Conservation (phyloP, 23 red algal species). For the Cyanidioschyzon merolae region DNA sequence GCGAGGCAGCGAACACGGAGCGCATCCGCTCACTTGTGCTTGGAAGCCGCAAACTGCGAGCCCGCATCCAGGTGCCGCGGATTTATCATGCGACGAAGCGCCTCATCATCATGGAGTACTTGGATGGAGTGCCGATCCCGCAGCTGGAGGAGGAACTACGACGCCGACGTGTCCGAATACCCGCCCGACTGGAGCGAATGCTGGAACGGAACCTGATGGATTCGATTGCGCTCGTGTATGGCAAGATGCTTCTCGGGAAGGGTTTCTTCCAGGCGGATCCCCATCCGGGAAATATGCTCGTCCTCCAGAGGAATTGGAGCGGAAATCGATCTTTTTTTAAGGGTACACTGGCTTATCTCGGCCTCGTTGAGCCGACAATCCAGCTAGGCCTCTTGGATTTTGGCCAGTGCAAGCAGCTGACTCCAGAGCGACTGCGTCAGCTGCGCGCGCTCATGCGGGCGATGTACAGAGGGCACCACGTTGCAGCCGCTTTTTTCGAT, state of each 20-base stretch:
- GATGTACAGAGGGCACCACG: slow-evolving; percentile 29
- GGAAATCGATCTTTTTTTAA: background rate
- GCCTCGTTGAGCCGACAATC: slow-evolving; percentile 28
- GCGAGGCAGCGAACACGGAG: slow-evolving; percentile 37
- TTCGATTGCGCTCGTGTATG: slow-evolving; percentile 47
- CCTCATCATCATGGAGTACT: slow-evolving; percentile 54
- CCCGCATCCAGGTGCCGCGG: slow-evolving; percentile 28
- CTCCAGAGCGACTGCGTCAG: slow-evolving; percentile 17
- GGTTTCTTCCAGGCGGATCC: slow-evolving; percentile 88
- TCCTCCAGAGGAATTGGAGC: slow-evolving; percentile 15
- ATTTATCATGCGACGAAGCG: slow-evolving; percentile 29
- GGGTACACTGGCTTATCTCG: slow-evolving; percentile 20
- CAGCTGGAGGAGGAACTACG: background rate
- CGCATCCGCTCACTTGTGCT: slow-evolving; percentile 21
- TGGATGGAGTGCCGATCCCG: slow-evolving; percentile 31
- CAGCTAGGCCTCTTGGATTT: slow-evolving; percentile 67
- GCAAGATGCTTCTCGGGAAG: slow-evolving; percentile 63
- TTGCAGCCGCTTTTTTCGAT: slow-evolving; percentile 27
- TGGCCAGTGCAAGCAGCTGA: slow-evolving; percentile 65
- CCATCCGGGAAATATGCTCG: slow-evolving; percentile 82
- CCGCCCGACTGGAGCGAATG: slow-evolving; percentile 1
- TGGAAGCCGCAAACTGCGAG: slow-evolving; percentile 5
- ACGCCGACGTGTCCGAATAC: background rate
- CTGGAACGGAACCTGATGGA: slow-evolving; percentile 35
- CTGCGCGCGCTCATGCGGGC: slow-evolving; percentile 50